Conservation (phyloP, 352 stramenopile species). For the Pythium angustatum region DNA sequence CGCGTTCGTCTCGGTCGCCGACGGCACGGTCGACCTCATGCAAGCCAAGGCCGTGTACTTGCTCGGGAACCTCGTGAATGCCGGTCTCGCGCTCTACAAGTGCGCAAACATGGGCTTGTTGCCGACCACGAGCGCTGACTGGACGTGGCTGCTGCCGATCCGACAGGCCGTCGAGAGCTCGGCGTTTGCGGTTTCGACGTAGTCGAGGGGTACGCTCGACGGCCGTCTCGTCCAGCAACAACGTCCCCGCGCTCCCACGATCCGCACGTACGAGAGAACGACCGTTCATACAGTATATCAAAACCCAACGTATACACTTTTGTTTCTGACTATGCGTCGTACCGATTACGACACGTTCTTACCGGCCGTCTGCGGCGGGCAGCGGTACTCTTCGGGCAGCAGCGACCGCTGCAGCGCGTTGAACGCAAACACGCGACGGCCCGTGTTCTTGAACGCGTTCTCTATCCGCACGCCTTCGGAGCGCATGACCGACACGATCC, state of each 20-base stretch:
- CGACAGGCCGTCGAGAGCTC: slow-evolving; percentile 81
- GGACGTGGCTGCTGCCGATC: slow-evolving; percentile 89
- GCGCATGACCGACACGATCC: slow-evolving; percentile 82
- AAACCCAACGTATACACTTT: slow-evolving; percentile 7
- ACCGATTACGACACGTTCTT: slow-evolving; percentile 71
- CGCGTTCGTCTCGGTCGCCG: slow-evolving; percentile 79
- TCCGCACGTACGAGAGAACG: background rate
- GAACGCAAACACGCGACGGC: slow-evolving; percentile 80
- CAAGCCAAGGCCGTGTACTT: slow-evolving; percentile 91
- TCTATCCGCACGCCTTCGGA: slow-evolving; percentile 84
- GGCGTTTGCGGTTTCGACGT: slow-evolving; percentile 50
- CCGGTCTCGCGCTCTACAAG: slow-evolving; percentile 92
- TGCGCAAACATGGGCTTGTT: slow-evolving; percentile 91
- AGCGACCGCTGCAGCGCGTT: slow-evolving; percentile 83
- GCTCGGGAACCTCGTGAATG: slow-evolving; percentile 82
- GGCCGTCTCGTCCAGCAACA: background rate
- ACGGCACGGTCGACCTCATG: slow-evolving; percentile 76
- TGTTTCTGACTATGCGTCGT: background rate
- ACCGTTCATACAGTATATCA: slow-evolving; percentile 21
- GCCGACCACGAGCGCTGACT: slow-evolving; percentile 91
- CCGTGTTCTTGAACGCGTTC: slow-evolving; percentile 86
- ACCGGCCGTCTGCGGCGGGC: slow-evolving; percentile 73
- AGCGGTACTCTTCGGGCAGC: slow-evolving; percentile 82
- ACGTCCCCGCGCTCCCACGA: background rate
- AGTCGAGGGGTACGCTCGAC: too few species aligned